Conservation (phyloP, 805 yeast species). For the Ogataea dorogensis region DNA sequence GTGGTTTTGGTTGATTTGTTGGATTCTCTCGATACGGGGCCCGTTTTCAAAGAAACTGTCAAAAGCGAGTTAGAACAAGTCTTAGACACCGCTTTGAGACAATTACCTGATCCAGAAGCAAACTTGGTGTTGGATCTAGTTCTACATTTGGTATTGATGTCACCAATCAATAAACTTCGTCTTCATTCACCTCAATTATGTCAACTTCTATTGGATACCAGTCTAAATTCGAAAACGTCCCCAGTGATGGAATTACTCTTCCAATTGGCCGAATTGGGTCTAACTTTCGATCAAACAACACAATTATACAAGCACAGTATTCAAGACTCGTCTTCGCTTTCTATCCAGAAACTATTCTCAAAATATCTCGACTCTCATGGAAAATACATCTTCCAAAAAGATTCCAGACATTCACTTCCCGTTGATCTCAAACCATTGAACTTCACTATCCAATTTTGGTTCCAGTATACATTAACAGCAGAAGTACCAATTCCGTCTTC, state of each 20-base stretch:
- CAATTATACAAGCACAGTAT: conserved; percentile 13
- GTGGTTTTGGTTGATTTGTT: background rate
- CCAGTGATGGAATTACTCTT: conserved; percentile 7
- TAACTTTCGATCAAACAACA: conserved; percentile 12
- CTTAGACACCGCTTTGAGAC: conserved; percentile 1
- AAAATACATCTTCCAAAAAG: conserved; percentile 12
- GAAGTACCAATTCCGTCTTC: conserved; percentile 5
- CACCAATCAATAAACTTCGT: conserved; percentile 23
- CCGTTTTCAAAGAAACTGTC: conserved; percentile 1
- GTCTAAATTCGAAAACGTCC: background rate
- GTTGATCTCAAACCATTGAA: conserved; percentile 14
- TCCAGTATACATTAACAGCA: conserved; percentile 12
- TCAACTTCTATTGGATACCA: conserved; percentile 11
- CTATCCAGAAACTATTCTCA: conserved; percentile 5
- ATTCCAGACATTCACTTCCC: conserved; percentile 4
- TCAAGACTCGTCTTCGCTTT: conserved; percentile 1
- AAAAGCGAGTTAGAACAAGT: conserved; percentile 4
- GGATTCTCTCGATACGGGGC: conserved; percentile 5
- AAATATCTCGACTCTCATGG: conserved; percentile 9
- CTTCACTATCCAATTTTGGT: conserved; percentile 28
- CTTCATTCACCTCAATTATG: conserved; percentile 15
- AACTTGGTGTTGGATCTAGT: conserved; percentile 16
- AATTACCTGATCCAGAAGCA: conserved; percentile 3
- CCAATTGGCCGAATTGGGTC: conserved; percentile 22
- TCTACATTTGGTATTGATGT: conserved; percentile 15